Conservation (phyloP, 2,329 filamentous ascomycete genomes). For the Trichoderma citrinoviride region DNA sequence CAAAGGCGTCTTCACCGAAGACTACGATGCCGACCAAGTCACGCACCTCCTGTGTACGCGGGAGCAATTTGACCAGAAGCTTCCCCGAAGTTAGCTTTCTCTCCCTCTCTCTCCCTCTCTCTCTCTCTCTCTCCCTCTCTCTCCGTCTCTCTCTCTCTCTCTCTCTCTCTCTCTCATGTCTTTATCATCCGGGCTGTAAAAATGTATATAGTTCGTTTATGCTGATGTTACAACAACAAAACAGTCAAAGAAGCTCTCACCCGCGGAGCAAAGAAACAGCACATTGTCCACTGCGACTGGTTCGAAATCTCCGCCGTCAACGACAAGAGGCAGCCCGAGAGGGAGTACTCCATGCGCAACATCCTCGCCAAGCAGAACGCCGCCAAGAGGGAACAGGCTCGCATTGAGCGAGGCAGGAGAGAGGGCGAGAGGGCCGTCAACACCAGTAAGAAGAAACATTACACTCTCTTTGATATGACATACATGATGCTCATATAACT, state of each 20-base stretch:
- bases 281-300: slow-evolving; percentile 52
- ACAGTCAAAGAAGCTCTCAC: slow-evolving; percentile 41
- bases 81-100: slow-evolving; percentile 35
- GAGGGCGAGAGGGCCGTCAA: slow-evolving; percentile 46
- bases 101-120: not conserved
- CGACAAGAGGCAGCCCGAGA: slow-evolving; percentile 34
- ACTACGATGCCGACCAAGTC: slow-evolving; percentile 51
- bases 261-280: slow-evolving; percentile 34
- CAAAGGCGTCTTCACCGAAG: slow-evolving; percentile 55
- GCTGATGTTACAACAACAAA: no score
- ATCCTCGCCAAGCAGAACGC: slow-evolving; percentile 34
- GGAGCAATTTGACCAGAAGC: slow-evolving; percentile 54
- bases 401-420: slow-evolving; percentile 40
- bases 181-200: not conserved
- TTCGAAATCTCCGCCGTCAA: slow-evolving; percentile 46
- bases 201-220: not conserved
- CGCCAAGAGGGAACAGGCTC: slow-evolving; percentile 33
- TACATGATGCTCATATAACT: not conserved
- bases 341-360: slow-evolving; percentile 44
- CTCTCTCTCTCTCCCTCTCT: not conserved
- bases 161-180: not conserved
- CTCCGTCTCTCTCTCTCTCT: not conserved
- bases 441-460: slow-evolving; percentile 41
- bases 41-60: slow-evolving; percentile 72
- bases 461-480: not conserved